Conservation (phyloP, 176 grass and related monocot species). For the Carex cristatella region DNA sequence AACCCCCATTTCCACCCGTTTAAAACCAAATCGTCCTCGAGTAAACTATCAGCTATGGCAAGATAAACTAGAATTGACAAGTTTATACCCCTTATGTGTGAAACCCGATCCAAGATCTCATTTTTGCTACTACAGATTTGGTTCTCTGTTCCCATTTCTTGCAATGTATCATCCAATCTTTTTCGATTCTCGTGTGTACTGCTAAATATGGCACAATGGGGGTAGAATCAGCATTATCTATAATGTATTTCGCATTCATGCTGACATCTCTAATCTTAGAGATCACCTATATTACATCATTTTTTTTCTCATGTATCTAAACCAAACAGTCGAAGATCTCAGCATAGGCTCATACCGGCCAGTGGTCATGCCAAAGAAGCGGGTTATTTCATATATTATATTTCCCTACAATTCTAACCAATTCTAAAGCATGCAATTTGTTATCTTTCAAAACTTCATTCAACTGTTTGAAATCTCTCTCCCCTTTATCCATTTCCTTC, state of each 20-base stretch:
- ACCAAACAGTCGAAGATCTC: constrained; percentile 79
- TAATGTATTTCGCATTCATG: constrained; percentile 38
- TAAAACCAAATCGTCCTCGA: constrained; percentile 75
- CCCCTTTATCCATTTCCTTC: constrained; percentile 78
- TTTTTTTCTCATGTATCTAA: constrained; percentile 68
- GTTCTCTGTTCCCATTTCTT: constrained; percentile 84
- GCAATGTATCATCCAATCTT: constrained; percentile 99
- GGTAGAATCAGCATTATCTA: constrained; percentile 20
- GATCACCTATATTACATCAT: constrained; percentile 65
- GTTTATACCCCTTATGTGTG: constrained; percentile 52
- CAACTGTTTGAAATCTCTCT: constrained; percentile 77
- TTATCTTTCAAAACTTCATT: constrained; percentile 37
- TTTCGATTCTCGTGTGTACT: constrained; percentile 98
- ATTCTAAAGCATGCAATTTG: constrained; percentile 42
- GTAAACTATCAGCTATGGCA: constrained; percentile 87
- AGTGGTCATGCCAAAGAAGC: constrained; percentile 94
- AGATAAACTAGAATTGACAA: constrained; percentile 67
- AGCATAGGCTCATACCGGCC: constrained; percentile 74
- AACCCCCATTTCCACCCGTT: constrained; percentile 83
- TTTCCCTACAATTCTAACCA: constrained; percentile 68
- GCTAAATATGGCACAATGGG: constrained; percentile 55
- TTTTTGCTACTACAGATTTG: constrained; percentile 95
- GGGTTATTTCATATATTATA: constrained; percentile 20
- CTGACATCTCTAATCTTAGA: constrained; percentile 77
- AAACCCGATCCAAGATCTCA: constrained; percentile 87